A percentile compares a stretch with the other conserved stretches of the same genome.
phyloP scores from a whole-genome alignment of 2,329 filamentous ascomycete species.

The Phoma herbarum region DNA sequence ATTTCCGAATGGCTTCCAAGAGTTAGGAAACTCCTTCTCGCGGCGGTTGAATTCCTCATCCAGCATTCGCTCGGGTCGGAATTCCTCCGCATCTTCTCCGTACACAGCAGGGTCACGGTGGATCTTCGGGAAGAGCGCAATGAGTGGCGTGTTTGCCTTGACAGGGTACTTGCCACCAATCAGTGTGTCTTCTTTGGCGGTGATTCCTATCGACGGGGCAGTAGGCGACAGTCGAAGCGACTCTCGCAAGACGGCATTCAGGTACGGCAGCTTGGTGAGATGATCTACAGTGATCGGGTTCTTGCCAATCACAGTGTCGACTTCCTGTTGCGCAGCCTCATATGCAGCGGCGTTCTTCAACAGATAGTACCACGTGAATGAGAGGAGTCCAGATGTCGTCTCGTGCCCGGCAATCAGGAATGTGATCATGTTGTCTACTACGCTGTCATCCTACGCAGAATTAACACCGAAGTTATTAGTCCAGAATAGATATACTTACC shows the following conservation, averaged over 20 bases:
- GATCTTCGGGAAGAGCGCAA: constrained; percentile 46
- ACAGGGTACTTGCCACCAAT: constrained; percentile 53
- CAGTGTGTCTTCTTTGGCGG: constrained; percentile 44
- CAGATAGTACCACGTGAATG: constrained; percentile 61
- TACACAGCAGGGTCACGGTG: constrained; percentile 55
- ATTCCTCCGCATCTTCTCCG: constrained; percentile 56
- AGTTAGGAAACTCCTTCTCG: constrained; percentile 51
- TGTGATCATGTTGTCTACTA: constrained; percentile 73
- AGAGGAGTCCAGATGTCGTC: constrained; percentile 51
- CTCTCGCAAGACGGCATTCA: constrained; percentile 65
- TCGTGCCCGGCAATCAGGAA: constrained; percentile 64
- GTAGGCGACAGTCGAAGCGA: constrained; percentile 64
- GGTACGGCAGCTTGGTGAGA: constrained; percentile 61
- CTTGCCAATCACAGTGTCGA: constrained; percentile 62
- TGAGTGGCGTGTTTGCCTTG: constrained; percentile 44
- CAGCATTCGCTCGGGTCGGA: constrained; percentile 59
- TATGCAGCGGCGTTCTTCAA: constrained; percentile 61
- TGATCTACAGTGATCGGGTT: constrained; percentile 59
- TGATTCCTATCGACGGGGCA: constrained; percentile 60
- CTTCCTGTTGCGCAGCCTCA: constrained; percentile 61
- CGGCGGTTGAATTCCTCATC: constrained; percentile 53
- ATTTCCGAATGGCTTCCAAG: constrained; percentile 65
- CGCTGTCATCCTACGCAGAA: constrained; percentile 59
- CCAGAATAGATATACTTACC: constrained; percentile 11
- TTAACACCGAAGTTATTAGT: background rate